Conservation (phyloP, 1,139 yeast species). For the Sugiyamaella grinbergsii region DNA sequence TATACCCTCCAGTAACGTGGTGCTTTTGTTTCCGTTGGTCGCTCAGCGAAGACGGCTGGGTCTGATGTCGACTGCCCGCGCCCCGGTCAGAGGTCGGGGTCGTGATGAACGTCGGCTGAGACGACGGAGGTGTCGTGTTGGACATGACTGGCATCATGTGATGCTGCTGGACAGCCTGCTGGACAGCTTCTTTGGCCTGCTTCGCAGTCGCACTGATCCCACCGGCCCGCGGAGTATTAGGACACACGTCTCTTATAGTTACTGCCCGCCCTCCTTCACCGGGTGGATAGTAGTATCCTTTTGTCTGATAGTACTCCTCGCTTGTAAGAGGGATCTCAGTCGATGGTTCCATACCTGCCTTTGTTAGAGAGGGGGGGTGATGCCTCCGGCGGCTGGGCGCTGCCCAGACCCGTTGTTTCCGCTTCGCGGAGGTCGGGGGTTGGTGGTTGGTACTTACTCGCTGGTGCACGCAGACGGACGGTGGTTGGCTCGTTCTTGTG, state of each 20-base stretch:
- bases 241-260: not conserved
- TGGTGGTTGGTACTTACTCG: not conserved
- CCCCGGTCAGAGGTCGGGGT: not conserved
- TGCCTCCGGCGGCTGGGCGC: no score
- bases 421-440: conserved; percentile 7
- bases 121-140: conserved; percentile 8
- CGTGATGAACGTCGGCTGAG: conserved; percentile 1
- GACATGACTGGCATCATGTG: conserved; percentile 8
- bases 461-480: no score
- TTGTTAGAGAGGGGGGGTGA: not conserved
- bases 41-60: not conserved
- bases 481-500: not conserved
- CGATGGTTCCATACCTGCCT: conserved; percentile 10
- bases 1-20: not conserved
- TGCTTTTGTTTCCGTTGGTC: conserved; percentile 1
- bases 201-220: conserved; percentile 9
- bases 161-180: conserved; percentile 15
- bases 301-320: conserved; percentile 10
- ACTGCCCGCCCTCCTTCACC: not conserved
- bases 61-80: not conserved
- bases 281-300: conserved; percentile 10
- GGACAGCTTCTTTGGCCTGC: conserved; percentile 14
- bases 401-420: conserved; percentile 13
- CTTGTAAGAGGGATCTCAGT: conserved; percentile 8
- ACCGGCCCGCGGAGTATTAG: conserved; percentile 1